Evolutionary conservation across 1,284 basidiomycete species (phyloP), one percentile per base, ranked within the genome.

Genomic region (Moesziomyces sp.): DNA sequence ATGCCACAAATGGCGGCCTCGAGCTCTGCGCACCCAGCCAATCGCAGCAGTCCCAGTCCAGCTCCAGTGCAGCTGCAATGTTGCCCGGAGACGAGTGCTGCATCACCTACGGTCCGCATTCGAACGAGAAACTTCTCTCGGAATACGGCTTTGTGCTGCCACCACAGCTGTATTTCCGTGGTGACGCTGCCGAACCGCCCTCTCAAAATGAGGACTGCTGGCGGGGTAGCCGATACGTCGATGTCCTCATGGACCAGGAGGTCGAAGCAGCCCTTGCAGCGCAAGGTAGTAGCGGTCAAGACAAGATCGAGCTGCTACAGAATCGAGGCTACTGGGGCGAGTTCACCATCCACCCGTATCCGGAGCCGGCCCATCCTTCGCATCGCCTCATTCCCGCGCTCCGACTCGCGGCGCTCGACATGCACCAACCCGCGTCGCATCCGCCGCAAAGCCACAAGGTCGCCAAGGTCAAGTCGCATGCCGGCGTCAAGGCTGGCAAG

Each of bases 61-160:
- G 19, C 34, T 26, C 47, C 26, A 13, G 38, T 26, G 28, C 21
- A 19, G 18, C 63, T 51, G 23, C 47, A 8, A 40, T 63, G 23
- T 8, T 9, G n/a, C 28, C 23, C 0, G 80, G 74, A 7, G 76
- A 79, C 34, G 78, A 80, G 43, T 74, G 79, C 30, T 77, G 69
- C 45, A 80, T 82, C 48, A 74, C 80, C 11, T 82, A 82, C 47
- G 81, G 81, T 7, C 63, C 80, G 19, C 81, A 82, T 49, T 73
- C 74, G 3, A 80, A 81, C 51, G 61, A 74, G 21, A 65, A 24
- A 11, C 56, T 82, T 16, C 58, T 82, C 0, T 69, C 69, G 11
- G 80, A 82, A 52, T 82, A 82, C 52, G 81, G 81, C 6, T 82
- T 82, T 42, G 64, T 74, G 18, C 67, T 82, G 13, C 66, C 69